A percentile compares a stretch with the other conserved stretches of the same genome.
Evolutionary conservation across 176 grass and related monocot genomes (phyloP).

Genomic region (Triticum dicoccoides): DNA sequence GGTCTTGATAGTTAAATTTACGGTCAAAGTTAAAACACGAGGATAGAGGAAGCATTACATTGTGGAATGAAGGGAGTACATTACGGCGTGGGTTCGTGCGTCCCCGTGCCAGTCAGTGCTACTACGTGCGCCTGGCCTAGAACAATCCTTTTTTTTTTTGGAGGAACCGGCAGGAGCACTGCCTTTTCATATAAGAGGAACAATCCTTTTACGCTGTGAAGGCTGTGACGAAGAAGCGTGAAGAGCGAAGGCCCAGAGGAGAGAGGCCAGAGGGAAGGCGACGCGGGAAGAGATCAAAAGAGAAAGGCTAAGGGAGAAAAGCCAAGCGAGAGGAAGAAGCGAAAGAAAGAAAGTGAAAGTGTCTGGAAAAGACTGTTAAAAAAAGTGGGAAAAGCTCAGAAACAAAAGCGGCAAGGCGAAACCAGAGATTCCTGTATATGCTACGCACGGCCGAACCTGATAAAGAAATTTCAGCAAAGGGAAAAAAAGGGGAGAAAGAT

Average conservation of each 20-base stretch:
- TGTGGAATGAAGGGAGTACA: too few relatives aligned
- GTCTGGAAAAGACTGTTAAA: not conserved
- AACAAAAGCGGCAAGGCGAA: not conserved
- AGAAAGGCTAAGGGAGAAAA: not conserved
- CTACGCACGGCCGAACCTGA: not conserved
- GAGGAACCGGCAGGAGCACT: too few relatives aligned
- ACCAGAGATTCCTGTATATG: not conserved
- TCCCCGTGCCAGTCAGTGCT: not conserved
- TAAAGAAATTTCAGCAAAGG: not conserved
- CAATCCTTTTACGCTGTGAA: not conserved
- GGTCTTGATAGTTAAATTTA: too few relatives aligned
- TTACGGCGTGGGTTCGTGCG: not conserved
- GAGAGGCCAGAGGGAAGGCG: not conserved
- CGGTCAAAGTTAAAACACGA: too few relatives aligned
- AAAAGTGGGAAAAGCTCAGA: not conserved
- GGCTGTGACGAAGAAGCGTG: too few relatives aligned
- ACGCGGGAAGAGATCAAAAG: slow-evolving; percentile 11
- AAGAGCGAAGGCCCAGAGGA: not conserved
- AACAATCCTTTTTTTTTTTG: not conserved
- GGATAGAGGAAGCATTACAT: too few relatives aligned
- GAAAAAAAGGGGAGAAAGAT: not conserved
- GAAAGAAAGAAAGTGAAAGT: not conserved
- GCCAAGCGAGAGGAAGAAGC: not conserved
- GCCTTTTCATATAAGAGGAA: not conserved
- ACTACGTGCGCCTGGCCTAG: not conserved